Base-by-base conservation (phyloP, 2,329 filamentous ascomycete genomes). In the Acarospora socialis region DNA sequence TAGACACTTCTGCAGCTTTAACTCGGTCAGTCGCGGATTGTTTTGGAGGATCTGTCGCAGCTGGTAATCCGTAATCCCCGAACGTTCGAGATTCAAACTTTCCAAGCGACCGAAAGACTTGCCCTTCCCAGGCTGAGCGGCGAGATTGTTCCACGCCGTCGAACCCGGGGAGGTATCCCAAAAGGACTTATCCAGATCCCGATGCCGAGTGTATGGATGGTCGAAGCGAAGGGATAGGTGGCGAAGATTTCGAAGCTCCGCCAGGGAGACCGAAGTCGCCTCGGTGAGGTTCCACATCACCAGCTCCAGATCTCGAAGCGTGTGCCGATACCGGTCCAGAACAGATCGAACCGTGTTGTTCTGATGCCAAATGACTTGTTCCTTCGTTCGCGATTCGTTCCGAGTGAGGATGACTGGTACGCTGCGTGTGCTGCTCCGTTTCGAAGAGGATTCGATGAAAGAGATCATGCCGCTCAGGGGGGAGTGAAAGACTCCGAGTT, bases 41-140 rank as follows among this genome's bases (percentile, higher is more conserved):
- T 21, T 14, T 30, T 36, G 16, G 21, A 44, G 21, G 5, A 43
- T 25, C 16, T 27, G 20, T 5, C 12, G 12, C 7, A 44, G 28
- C 21, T 44, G 42, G 21, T 35, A 42, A 10, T 40, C 36, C 7
- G 41, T 42, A 21, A 44, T 36, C 8, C 39, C 36, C 13, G 36
- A 30, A 6, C 41, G 24, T 22, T 42, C 41, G 3, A 44, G 28
- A 8, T 21, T 33, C 9, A 44, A 12, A 4, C 15, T 35, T 24
- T 33, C 14, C 10, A 44, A 36, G 5, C 25, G 22, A 5, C 35
- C 38, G 6, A 37, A 34, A n/a, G 36, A 26, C n/a, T 21, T 23
- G 5, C 19, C 22, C 15, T 20, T 32, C 6, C 17, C 26, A n/a
- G 21, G 9, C 21, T 30, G 33, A 2, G 23, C 25, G 8, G 25